Percentiles rank a stretch among this genome's conserved stretches.
These are phyloP conservation scores for Delonix regia DNA, from an alignment of 306 rosid genomes.

Conservation along the genomic window DNA sequence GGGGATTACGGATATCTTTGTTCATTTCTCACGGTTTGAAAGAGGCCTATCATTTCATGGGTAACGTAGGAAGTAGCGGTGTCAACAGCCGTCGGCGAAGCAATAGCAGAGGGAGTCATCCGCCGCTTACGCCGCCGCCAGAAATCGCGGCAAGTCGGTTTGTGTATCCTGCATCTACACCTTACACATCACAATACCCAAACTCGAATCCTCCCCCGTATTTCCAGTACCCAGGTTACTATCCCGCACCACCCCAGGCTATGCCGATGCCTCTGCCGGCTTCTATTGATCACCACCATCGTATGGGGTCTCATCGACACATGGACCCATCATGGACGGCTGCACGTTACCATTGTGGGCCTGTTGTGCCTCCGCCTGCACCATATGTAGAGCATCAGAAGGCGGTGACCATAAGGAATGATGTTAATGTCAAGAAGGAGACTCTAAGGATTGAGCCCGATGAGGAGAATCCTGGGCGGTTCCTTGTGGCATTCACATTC, in stretches of 20 bases:
- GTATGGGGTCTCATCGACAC: conserved; percentile 11
- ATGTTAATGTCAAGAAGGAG: conserved; percentile 75
- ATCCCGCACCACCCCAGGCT: conserved; percentile 28
- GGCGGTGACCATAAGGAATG: conserved; percentile 70
- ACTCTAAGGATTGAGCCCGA: conserved; percentile 62
- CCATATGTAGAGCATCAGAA: conserved; percentile 74
- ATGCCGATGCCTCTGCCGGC: conserved; percentile 31
- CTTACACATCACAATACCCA: conserved; percentile 61
- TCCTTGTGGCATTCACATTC: conserved; percentile 58
- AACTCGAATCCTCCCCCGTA: conserved; percentile 38
- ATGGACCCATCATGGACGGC: conserved; percentile 50
- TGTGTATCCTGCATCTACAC: conserved; percentile 62
- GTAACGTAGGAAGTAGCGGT: conserved; percentile 67
- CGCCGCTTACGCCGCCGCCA: conserved; percentile 66
- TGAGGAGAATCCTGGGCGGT: conserved; percentile 60
- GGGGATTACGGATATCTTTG: conserved; percentile 15
- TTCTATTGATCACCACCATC: conserved; percentile 28
- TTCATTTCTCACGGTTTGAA: neutral
- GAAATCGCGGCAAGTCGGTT: conserved; percentile 64
- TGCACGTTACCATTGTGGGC: conserved; percentile 61
- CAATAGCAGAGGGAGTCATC: conserved; percentile 55
- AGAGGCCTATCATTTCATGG: conserved; percentile 50
- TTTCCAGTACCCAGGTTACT: conserved; percentile 46
- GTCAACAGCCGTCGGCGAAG: conserved; percentile 56
- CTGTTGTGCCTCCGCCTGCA: conserved; percentile 49